A percentile compares a stretch with the other conserved stretches of the same genome.
Evolutionary conservation across 2,329 filamentous ascomycete genomes (phyloP).

Genomic region (Penicillium hesseltinei): DNA sequence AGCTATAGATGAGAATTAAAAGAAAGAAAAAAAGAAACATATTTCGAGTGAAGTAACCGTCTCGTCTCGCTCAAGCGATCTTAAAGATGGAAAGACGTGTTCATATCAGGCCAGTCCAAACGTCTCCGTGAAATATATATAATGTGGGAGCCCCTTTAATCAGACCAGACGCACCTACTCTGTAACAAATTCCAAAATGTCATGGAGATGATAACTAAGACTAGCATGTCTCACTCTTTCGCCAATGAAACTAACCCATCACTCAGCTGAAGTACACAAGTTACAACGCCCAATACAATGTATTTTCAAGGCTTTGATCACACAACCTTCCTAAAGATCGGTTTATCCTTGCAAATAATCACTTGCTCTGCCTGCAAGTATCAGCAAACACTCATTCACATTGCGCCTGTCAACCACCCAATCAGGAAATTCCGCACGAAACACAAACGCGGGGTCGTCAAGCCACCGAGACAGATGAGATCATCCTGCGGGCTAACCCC

Average conservation of each 20-base stretch:
- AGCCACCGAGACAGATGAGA: constrained; percentile 12
- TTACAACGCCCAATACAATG: neutral
- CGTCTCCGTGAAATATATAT: neutral
- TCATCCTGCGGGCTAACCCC: constrained; percentile 9
- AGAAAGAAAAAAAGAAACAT: neutral
- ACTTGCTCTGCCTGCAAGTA: neutral
- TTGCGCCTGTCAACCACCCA: neutral
- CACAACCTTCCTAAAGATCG: too few species aligned
- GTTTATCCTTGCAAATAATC: too few species aligned
- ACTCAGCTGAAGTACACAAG: neutral
- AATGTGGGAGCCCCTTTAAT: neutral
- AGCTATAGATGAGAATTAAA: too few species aligned
- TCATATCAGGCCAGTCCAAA: neutral
- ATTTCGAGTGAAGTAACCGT: too few species aligned
- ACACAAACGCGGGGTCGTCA: constrained; percentile 21
- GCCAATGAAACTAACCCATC: neutral
- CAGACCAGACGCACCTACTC: neutral
- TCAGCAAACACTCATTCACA: neutral
- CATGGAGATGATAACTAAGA: neutral
- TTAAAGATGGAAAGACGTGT: neutral
- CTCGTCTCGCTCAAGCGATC: neutral
- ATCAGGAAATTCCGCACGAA: neutral
- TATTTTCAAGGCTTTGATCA: neutral
- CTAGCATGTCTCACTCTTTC: neutral
- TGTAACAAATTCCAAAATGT: neutral